Evolutionary conservation across 345 rosid genomes (phyloP), one percentile per base, ranked within the genome.

Genomic region (Abelmoschus esculentus): DNA sequence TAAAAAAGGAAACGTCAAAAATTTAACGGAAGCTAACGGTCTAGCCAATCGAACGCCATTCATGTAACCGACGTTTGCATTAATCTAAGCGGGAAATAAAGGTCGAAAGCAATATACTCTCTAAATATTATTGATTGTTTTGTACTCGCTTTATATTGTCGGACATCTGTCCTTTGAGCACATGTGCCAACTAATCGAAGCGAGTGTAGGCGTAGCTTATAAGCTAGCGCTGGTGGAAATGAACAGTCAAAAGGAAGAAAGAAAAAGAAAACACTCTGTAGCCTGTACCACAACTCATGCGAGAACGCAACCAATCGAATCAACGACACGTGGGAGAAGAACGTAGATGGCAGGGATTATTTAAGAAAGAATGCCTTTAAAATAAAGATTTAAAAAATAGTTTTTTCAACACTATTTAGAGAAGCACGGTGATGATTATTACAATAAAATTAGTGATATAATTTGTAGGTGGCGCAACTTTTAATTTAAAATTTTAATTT

Each of bases 21-120:
- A 13, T 5, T 29, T 15, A 49, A 61, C n/a, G 17, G 61, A 19
- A 7, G 38, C n/a, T 32, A 28, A 7, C 34, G 42, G 59, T 0
- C 3, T 8, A 29, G 47, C 46, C 28, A 67, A 67, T 52, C 47
- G 36, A 42, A 42, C 26, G 17, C 60, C 47, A 40, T 22, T 53
- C 44, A 32, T 15, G 63, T 38, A 70, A 57, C 65, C 65, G 72
- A 70, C 56, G 15, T 70, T 5, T 14, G n/a, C 36, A 38, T 42
- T 10, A 70, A 38, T 13, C 4, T 47, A 47, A 47, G n/a, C 5
- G 5, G 6, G 6, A 4, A 34, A 34, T 4, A 34, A 34, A 34
- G 6, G 38, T 34, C 7, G 42, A 38, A 38, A 38, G 1, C n/a
- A 31, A 14, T 0, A 28, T 34, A 31, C 60, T 52, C 47, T 67